phyloP scores from a whole-genome alignment of 2,329 filamentous ascomycete genomes.

The Botrytis fabae region DNA sequence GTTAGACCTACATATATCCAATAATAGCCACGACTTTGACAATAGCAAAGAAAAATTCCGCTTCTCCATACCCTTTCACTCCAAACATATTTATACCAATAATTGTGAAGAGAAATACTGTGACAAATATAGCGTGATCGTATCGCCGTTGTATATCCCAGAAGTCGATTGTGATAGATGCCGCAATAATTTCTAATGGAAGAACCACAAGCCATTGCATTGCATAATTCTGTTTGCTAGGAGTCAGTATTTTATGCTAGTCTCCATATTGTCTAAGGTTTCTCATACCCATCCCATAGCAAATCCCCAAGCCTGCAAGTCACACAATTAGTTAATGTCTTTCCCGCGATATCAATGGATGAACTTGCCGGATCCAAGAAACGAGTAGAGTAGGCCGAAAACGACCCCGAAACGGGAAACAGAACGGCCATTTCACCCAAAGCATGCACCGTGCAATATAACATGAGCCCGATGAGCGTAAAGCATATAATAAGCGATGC shows the following conservation, averaged over 20 bases:
- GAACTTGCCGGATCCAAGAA: constrained; percentile 77
- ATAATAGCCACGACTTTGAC: constrained; percentile 85
- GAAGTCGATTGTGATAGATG: constrained; percentile 79
- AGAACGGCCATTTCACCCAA: constrained; percentile 88
- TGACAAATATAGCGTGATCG: constrained; percentile 74
- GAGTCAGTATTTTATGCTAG: constrained; percentile 17
- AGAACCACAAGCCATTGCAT: constrained; percentile 84
- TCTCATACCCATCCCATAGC: constrained; percentile 75
- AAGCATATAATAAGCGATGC: constrained; percentile 79
- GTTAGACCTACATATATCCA: constrained; percentile 71
- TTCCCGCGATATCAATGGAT: background rate
- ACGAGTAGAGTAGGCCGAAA: constrained; percentile 86
- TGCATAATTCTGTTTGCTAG: constrained; percentile 61
- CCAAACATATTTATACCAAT: constrained; percentile 84
- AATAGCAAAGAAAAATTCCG: constrained; percentile 83
- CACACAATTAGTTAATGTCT: background rate
- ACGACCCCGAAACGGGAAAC: constrained; percentile 89
- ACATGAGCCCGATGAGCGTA: constrained; percentile 76
- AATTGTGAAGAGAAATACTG: constrained; percentile 76
- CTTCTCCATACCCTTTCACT: constrained; percentile 85
- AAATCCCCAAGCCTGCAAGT: constrained; percentile 69
- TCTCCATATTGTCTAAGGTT: background rate
- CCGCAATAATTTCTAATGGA: constrained; percentile 83
- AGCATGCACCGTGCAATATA: constrained; percentile 89
- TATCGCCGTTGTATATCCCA: constrained; percentile 61